Conservation (phyloP, 768 basidiomycete species). For the Hericium coralloides region DNA sequence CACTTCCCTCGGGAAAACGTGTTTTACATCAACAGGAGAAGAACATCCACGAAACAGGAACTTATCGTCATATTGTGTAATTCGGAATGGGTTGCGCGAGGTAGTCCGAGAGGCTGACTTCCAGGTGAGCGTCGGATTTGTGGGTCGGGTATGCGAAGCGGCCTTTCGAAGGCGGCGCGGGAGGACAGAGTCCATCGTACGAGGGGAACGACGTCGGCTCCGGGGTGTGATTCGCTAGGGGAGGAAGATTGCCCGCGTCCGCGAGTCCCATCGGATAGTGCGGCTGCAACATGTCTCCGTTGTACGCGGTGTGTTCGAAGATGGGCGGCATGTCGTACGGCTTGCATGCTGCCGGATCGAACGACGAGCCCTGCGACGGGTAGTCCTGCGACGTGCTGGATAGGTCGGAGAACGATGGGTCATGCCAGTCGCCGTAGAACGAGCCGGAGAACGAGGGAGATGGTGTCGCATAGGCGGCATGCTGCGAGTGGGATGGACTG, state of each 20-base stretch:
- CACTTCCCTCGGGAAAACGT: conserved; percentile 7
- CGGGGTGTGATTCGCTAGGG: not conserved
- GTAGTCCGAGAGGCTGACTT: not conserved
- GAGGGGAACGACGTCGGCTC: not conserved
- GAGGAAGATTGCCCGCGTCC: not conserved
- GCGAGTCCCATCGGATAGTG: not conserved
- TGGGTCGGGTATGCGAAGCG: not conserved
- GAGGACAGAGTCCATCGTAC: not conserved
- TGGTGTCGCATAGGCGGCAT: not conserved
- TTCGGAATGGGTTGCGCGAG: not conserved
- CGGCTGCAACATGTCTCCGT: not conserved
- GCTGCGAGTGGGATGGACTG: conserved; percentile 1
- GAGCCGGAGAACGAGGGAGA: conserved; percentile 7
- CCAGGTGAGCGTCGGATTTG: not conserved
- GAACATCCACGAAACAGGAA: not conserved
- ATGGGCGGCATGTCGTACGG: conserved; percentile 1
- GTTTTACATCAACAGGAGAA: conserved; percentile 1
- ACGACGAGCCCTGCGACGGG: conserved; percentile 2
- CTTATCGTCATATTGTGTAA: not conserved
- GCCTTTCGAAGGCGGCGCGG: not conserved
- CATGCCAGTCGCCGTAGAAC: conserved; percentile 7
- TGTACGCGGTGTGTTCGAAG: not conserved
- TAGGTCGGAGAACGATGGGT: conserved; percentile 4
- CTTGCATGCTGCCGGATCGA: conserved; percentile 6
- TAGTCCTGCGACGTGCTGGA: conserved; percentile 8